These are phyloP conservation scores for Nigrospora osmanthi DNA, from an alignment of 2,329 filamentous ascomycete species.

Conservation along the genomic window DNA sequence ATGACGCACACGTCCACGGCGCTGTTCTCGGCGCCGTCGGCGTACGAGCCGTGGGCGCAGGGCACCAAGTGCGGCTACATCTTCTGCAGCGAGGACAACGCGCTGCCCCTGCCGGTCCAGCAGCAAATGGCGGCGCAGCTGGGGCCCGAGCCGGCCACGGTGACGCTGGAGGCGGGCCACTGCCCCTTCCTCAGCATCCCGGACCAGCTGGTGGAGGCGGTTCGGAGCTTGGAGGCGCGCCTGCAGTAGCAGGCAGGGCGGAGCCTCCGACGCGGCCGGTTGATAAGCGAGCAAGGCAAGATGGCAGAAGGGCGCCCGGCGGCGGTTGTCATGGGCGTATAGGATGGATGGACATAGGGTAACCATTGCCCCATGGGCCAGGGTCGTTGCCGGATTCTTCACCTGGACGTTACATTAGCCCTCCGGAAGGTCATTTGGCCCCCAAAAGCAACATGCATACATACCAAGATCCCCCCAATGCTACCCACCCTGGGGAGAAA, in stretches of 20 bases:
- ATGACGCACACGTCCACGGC: conserved; percentile 7
- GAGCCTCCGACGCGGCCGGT: too few relatives aligned
- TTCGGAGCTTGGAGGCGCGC: conserved; percentile 3
- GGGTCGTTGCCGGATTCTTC: too few relatives aligned
- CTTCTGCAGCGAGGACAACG: conserved; percentile 6
- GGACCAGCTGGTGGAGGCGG: conserved; percentile 3
- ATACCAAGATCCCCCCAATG: too few relatives aligned
- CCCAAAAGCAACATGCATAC: too few relatives aligned
- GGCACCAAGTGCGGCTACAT: conserved; percentile 8
- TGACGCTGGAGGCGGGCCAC: conserved; percentile 7
- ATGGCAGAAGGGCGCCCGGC: too few relatives aligned
- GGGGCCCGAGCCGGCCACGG: not conserved
- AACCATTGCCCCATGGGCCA: too few relatives aligned
- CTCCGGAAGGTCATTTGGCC: too few relatives aligned
- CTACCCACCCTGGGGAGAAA: too few relatives aligned
- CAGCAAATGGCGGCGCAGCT: conserved; percentile 9
- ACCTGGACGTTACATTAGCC: too few relatives aligned
- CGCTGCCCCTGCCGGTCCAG: conserved; percentile 7
- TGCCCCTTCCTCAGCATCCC: conserved; percentile 8
- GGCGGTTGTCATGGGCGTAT: too few relatives aligned
- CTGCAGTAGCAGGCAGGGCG: not conserved
- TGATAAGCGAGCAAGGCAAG: too few relatives aligned
- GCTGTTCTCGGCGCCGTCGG: conserved; percentile 5
- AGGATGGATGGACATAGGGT: too few relatives aligned
- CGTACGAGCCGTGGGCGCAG: conserved; percentile 8